Evolutionary conservation across 441 rosid genomes (phyloP).

Genomic region (Geranium incanum): DNA sequence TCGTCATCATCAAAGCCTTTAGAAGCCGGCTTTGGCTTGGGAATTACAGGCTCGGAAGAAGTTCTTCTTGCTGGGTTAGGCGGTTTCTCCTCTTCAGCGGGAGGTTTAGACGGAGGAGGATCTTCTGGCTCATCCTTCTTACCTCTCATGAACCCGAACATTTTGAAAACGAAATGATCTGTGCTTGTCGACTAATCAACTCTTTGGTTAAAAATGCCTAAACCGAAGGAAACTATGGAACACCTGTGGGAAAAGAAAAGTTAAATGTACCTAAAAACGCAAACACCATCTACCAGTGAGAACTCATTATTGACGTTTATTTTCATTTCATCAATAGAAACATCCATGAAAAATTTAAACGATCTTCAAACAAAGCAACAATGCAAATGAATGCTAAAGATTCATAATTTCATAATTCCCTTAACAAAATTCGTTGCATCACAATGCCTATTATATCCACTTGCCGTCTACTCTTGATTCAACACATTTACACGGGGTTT

Average conservation of each 20-base stretch:
- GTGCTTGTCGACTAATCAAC: not conserved
- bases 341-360: not conserved
- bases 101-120: not conserved
- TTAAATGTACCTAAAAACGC: not conserved
- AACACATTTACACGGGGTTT: no score
- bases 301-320: not conserved
- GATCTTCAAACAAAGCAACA: not conserved
- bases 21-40: constrained; percentile 19
- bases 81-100: constrained; percentile 20
- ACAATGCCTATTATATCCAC: no score
- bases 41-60: constrained; percentile 43
- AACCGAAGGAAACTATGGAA: not conserved
- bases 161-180: not conserved
- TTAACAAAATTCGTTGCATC: no score
- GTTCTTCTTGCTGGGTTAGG: constrained; percentile 39
- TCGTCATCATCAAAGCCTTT: constrained; percentile 19
- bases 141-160: not conserved
- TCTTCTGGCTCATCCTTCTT: constrained; percentile 6
- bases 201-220: not conserved
- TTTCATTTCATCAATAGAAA: not conserved
- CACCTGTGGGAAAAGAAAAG: not conserved
- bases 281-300: not conserved
- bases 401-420: no score
- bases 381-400: not conserved
- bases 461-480: no score